Percentiles rank a stretch among this genome's conserved stretches.
Conservation (phyloP, 2,329 filamentous ascomycete genomes). For the Epichloe coenophiala region DNA sequence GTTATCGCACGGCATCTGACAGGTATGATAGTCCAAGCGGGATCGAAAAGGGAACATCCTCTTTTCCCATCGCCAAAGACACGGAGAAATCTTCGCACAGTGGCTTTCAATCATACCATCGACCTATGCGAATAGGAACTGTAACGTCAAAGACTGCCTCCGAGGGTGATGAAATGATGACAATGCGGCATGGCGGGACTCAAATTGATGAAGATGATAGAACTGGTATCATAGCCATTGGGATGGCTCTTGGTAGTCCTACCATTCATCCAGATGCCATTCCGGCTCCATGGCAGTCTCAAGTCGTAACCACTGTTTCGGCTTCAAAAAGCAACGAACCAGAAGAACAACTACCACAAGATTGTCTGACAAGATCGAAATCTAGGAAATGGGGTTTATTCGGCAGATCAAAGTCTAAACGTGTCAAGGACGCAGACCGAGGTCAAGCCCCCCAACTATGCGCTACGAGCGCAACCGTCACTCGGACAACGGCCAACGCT, state of each 20-base stretch:
- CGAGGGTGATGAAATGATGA: slow-evolving; percentile 11
- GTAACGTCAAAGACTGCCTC: slow-evolving; percentile 23
- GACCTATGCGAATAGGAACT: neutral
- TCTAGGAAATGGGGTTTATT: slow-evolving; percentile 48
- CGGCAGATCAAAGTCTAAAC: slow-evolving; percentile 26
- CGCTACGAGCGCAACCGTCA: neutral
- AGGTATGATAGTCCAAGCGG: neutral
- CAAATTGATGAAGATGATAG: slow-evolving; percentile 17
- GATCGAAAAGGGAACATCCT: neutral
- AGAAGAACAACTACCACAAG: slow-evolving; percentile 8
- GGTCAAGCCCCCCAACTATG: slow-evolving; percentile 6
- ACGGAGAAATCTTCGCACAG: neutral
- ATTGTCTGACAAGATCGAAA: slow-evolving; percentile 27
- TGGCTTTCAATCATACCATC: neutral
- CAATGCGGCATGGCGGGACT: neutral
- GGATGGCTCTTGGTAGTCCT: slow-evolving; percentile 63
- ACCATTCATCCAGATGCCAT: slow-evolving; percentile 23
- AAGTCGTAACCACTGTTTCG: slow-evolving; percentile 12
- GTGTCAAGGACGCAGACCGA: slow-evolving; percentile 7
- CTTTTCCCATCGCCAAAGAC: neutral
- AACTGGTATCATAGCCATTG: slow-evolving; percentile 38
- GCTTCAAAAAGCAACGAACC: slow-evolving; percentile 9
- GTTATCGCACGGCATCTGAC: neutral
- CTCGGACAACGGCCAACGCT: neutral
- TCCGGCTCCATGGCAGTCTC: slow-evolving; percentile 16